A percentile compares a stretch with the other conserved stretches of the same genome.
Evolutionary conservation across 202 grass and related monocot genomes (phyloP).

Genomic region (Elaeis oleifera): DNA sequence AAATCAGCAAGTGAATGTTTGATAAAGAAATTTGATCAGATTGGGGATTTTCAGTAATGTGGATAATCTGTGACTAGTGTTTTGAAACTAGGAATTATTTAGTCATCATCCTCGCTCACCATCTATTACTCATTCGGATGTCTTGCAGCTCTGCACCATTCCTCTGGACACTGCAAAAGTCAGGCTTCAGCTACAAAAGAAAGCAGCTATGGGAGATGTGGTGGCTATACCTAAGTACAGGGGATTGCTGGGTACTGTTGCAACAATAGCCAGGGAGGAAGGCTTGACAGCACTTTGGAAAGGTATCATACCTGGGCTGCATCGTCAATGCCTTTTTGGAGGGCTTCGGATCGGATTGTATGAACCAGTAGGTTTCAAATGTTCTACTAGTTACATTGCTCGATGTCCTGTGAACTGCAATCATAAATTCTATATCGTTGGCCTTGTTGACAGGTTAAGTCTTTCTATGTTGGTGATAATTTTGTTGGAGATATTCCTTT

Average conservation of each 20-base stretch:
- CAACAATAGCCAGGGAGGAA: constrained; percentile 79
- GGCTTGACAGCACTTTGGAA: constrained; percentile 70
- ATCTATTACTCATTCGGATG: not conserved
- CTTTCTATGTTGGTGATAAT: constrained; percentile 52
- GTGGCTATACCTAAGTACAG: constrained; percentile 46
- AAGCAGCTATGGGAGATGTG: not conserved
- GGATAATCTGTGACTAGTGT: too few species aligned
- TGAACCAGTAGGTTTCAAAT: constrained; percentile 50
- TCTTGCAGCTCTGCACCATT: constrained; percentile 64
- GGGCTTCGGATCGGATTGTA: constrained; percentile 82
- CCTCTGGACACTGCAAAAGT: constrained; percentile 93
- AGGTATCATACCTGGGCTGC: constrained; percentile 65
- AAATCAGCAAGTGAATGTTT: too few species aligned
- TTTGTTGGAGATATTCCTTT: constrained; percentile 78
- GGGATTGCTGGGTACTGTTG: constrained; percentile 59
- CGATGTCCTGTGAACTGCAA: not conserved
- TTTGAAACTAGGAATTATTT: too few species aligned
- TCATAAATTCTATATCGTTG: not conserved
- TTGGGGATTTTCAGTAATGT: too few species aligned
- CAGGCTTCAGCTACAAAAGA: constrained; percentile 88
- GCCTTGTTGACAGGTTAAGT: constrained; percentile 47
- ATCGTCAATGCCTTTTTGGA: constrained; percentile 73
- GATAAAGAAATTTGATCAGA: too few species aligned
- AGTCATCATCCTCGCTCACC: too few species aligned
- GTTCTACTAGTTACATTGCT: not conserved